Evolutionary conservation across 176 grass and related monocot species (phyloP).

Genomic region (Triticum dicoccoides): DNA sequence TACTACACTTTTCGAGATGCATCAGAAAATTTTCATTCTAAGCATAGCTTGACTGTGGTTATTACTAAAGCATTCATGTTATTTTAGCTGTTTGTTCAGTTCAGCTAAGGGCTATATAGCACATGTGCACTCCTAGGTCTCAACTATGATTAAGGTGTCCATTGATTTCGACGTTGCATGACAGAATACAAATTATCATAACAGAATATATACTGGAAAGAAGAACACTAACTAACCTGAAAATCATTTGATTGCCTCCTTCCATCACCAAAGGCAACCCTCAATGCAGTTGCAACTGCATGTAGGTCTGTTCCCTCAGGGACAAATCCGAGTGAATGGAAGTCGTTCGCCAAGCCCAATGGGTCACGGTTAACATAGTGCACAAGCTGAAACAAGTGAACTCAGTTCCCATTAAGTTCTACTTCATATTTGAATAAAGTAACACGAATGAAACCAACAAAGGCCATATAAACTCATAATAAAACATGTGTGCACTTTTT

Average conservation of each 20-base stretch:
- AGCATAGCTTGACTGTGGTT: not conserved
- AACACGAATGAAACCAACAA: constrained; percentile 23
- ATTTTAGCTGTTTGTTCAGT: not conserved
- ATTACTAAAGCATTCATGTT: not conserved
- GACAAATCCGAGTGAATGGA: constrained; percentile 93
- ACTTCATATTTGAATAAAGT: not conserved
- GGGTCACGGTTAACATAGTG: constrained; percentile 94
- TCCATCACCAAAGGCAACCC: constrained; percentile 58
- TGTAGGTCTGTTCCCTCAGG: constrained; percentile 88
- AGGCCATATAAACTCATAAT: not conserved
- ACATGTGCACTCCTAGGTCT: not conserved
- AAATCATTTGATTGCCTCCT: constrained; percentile 87
- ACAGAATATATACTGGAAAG: not conserved
- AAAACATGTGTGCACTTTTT: not conserved
- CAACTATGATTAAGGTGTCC: not conserved
- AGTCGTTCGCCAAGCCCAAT: constrained; percentile 83
- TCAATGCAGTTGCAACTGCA: constrained; percentile 63
- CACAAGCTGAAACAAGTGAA: constrained; percentile 66
- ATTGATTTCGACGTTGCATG: not conserved
- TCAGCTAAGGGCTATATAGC: not conserved
- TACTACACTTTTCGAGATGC: not conserved
- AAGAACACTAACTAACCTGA: constrained; percentile 59
- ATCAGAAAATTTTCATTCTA: not conserved
- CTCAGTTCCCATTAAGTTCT: constrained; percentile 10
- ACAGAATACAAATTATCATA: not conserved